Evolutionary conservation across 2,329 filamentous ascomycete species (phyloP).

Genomic region (Stagonosporopsis cucurbitacearum): DNA sequence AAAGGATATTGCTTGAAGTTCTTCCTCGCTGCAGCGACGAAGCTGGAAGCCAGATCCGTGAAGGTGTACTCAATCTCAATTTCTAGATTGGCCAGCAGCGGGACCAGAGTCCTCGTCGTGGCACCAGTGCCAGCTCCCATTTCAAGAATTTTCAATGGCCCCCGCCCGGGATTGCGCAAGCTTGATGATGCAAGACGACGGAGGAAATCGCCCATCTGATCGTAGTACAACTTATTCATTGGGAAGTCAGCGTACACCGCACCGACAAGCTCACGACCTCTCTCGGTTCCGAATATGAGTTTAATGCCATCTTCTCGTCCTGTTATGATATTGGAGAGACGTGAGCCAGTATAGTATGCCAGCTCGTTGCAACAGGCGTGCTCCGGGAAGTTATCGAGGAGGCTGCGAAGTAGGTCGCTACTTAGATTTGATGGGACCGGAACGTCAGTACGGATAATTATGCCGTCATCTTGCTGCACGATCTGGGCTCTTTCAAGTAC

Average conservation of each 20-base stretch:
- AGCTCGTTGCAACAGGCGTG: constrained; percentile 44
- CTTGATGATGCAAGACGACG: not conserved
- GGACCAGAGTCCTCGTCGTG: constrained; percentile 43
- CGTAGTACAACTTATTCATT: constrained; percentile 14
- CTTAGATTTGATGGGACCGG: not conserved
- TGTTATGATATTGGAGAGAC: constrained; percentile 47
- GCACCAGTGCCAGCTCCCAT: constrained; percentile 51
- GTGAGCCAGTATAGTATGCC: constrained; percentile 38
- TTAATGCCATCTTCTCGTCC: constrained; percentile 48
- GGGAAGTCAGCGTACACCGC: constrained; percentile 6
- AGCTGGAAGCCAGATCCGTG: constrained; percentile 39
- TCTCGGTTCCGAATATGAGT: constrained; percentile 49
- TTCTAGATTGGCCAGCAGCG: constrained; percentile 31
- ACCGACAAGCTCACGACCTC: constrained; percentile 2
- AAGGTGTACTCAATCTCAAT: constrained; percentile 50
- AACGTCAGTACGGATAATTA: constrained; percentile 6
- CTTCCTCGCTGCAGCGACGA: constrained; percentile 45
- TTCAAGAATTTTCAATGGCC: constrained; percentile 41
- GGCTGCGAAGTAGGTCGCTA: constrained; percentile 28
- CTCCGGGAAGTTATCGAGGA: constrained; percentile 40
- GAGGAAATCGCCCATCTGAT: constrained; percentile 26
- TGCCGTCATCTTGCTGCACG: not conserved
- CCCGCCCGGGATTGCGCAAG: not conserved
- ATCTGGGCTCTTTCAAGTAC: constrained; percentile 23
- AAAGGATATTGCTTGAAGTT: constrained; percentile 41